These are phyloP conservation scores for Niebla homalea DNA, from an alignment of 495 filamentous ascomycete genomes.

Conservation along the genomic window DNA sequence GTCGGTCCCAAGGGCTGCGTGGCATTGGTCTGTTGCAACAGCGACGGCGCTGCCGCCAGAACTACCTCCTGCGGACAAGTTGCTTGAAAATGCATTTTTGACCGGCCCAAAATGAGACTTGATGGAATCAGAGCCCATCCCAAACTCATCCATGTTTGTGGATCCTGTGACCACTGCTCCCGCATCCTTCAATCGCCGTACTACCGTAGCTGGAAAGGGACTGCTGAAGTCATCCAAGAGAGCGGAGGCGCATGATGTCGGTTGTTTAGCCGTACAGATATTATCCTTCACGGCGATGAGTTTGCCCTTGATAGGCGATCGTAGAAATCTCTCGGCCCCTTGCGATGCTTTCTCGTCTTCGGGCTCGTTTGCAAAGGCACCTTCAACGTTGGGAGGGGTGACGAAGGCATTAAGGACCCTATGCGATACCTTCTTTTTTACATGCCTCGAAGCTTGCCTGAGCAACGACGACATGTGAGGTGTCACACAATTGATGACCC, in stretches of 20 bases:
- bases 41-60: constrained; percentile 90
- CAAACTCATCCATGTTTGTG: constrained; percentile 94
- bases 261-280: constrained; percentile 55
- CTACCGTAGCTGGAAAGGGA: constrained; percentile 78
- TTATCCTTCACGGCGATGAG: constrained; percentile 80
- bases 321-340: background rate
- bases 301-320: constrained; percentile 30
- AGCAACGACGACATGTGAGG: constrained; percentile 8
- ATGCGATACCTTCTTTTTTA: constrained; percentile 33
- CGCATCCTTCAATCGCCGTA: constrained; percentile 46
- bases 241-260: constrained; percentile 73
- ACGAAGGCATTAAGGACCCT: constrained; percentile 34
- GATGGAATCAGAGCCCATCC: constrained; percentile 88
- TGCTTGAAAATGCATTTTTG: constrained; percentile 26
- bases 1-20: constrained; percentile 79
- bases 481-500: too few species aligned
- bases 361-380: constrained; percentile 19
- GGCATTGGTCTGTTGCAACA: constrained; percentile 56
- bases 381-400: constrained; percentile 21
- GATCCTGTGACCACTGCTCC: constrained; percentile 62
- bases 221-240: constrained; percentile 55
- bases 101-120: constrained; percentile 63
- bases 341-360: background rate
- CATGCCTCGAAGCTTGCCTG: constrained; percentile 32
- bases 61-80: constrained; percentile 71